Evolutionary conservation across 345 rosid genomes (phyloP), one percentile per base, ranked within the genome.

Genomic region (Arabidopsis suecica): DNA sequence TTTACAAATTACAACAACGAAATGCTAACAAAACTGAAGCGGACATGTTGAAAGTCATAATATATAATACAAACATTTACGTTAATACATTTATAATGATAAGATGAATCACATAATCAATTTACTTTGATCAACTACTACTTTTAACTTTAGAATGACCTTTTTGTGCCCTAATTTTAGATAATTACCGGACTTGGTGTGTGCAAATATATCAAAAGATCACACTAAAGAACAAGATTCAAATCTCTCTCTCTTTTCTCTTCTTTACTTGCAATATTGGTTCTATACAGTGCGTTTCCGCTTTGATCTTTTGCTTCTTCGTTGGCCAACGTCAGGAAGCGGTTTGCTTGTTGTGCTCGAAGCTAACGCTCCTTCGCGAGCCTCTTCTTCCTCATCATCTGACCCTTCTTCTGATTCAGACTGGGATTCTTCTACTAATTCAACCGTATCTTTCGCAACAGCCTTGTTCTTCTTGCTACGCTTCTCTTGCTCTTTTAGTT

Each of bases 251-350:
- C 60, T 62, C 28, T 69, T 48, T 12, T 36, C 13, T 47, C 65
- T 48, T 62, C 50, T 50, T 41, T 48, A 1, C 28, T 55, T 41
- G 50, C 50, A 61, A 6, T 63, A 61, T 77, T 20, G 13, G 14
- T 10, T 73, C 87, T 79, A 92, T 75, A 90, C 91, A 68, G 97
- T 80, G 36, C 91, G 96, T 82, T 91, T 91, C 62, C 89, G 71
- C 86, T 91, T 91, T 32, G 98, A 86, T 61, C 96, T 83, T 86
- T 92, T 95, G 88, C 96, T 92, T 83, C 88, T 86, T 84, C 89
- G 84, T 79, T 82, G 89, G 53, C 88, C 84, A 72, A 81, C 80
- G 32, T 84, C 85, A 0, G 93, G 93, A 61, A 88, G 78, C 57
- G 78, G 83, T 73, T 92, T 90, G 74, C 83, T 78, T 70, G 77